phyloP scores from a whole-genome alignment of 306 rosid species.

The Vigna reflexopilosa region DNA sequence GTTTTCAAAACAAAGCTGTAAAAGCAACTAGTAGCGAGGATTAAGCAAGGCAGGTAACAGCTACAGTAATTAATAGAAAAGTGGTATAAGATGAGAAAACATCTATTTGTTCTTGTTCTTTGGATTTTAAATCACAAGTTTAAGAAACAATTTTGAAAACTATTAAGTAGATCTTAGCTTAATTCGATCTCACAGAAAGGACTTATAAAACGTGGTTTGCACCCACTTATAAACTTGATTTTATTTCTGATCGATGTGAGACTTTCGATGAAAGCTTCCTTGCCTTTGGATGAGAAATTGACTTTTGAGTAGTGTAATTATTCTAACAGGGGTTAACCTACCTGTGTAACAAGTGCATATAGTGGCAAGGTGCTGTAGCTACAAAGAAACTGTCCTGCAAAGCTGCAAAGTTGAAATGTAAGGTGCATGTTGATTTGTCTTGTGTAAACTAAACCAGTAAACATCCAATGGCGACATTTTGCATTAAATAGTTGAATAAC shows the following conservation, averaged over 20 bases:
- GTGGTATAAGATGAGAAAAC: neutral
- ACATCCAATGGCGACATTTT: constrained; percentile 5
- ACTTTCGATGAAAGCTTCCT: too few relatives aligned
- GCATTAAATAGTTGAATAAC: constrained; percentile 7
- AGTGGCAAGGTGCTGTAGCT: constrained; percentile 98
- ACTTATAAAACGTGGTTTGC: too few relatives aligned
- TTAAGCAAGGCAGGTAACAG: neutral
- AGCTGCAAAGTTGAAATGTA: constrained; percentile 56
- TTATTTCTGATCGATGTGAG: too few relatives aligned
- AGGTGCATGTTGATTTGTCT: constrained; percentile 29
- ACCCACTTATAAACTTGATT: too few relatives aligned
- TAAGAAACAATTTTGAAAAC: neutral
- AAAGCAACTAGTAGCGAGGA: neutral
- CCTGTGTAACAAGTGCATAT: constrained; percentile 98
- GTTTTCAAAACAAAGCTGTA: neutral
- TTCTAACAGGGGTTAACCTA: constrained; percentile 55
- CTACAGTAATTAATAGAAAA: neutral
- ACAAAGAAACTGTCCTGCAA: constrained; percentile 92
- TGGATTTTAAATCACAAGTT: neutral
- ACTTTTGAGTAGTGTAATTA: neutral
- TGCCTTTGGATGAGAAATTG: neutral
- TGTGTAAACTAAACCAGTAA: constrained; percentile 37
- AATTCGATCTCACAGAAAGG: rapidly evolving
- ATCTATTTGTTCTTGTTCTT: neutral
- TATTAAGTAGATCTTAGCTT: too few relatives aligned